Evolutionary conservation across 257 asterid species (phyloP), one percentile per base, ranked within the genome.

Genomic region (Capsicum pubescens): DNA sequence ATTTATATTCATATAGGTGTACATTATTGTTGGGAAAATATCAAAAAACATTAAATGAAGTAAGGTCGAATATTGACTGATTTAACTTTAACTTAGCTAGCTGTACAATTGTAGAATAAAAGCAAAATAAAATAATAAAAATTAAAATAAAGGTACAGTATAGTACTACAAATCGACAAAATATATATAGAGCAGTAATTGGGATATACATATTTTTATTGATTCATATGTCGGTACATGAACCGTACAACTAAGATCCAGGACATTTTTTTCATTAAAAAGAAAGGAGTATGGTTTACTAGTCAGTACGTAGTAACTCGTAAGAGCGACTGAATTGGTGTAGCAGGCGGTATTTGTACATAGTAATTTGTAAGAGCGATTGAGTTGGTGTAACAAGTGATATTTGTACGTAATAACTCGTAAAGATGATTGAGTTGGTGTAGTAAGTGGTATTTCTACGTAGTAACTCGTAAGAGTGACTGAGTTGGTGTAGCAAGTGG

Each of bases 221-320:
- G 81, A 76, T 76, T 7, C 21, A 52, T 39, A 13, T 76, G 81
- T 76, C 81, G 81, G 81, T 76, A 76, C 81, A 76, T 54, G 64
- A 76, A 76, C 64, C 81, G 81, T 54, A 76, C 81, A 76, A 76
- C 32, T 26, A 76, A 54, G 48, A 76, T 50, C 50, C 63, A 14
- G 48, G 15, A 21, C 4, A 26, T 4, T 52, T 26, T 50, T 76
- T 46, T 0, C 13, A 26, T 26, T 26, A 26, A 26, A 26, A 26
- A 26, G 32, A 26, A 26, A 26, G 2, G 32, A 1, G 32, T 26
- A 26, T 26, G 32, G 32, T 26, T 26, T 26, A 26, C 32, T 1
- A 26, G 32, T 26, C 1, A 26, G 32, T 26, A 26, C 32, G 32
- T 26, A 26, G 32, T 26, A 26, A 26, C 32, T 26, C 32, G 32